Evolutionary conservation across 495 filamentous ascomycete genomes (phyloP), one percentile per base, ranked within the genome.

Genomic region (Trichoderma gamsii): DNA sequence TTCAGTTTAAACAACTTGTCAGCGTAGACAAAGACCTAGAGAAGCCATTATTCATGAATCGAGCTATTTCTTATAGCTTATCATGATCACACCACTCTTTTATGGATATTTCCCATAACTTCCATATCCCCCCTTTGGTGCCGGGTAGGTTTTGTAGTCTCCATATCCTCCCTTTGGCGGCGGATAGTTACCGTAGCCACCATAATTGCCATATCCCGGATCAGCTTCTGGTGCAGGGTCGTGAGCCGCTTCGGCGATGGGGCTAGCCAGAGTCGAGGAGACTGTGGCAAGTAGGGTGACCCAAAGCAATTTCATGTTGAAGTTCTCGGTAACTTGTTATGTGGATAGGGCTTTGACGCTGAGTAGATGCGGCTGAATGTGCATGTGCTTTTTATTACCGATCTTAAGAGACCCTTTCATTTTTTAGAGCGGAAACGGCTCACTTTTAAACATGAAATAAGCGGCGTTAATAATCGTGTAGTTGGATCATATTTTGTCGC

Each of bases 131-230:
- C 56, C 56, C 27, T 29, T 32, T 13, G 56, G 56, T 16, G 23
- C 11, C 13, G 23, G 25, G 25, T 61, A 61, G 8, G 35, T 32
- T 15, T 32, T 32, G 13, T 61, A 61, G 25, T 61, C 56, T 13
- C 56, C 56, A 25, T 61, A 61, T 16, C 56, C 56, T 29, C 56
- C 56, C 25, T 61, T 61, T 32, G 56, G 56, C 25, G 56, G 51
- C n/a, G 51, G 18, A 25, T 68, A 68, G 27, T n/a, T 44, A 43
- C 67, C 67, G 21, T 68, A 68, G 21, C 21, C 32, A 13, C 67
- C 67, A n/a, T 66, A 66, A 21, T 67, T 25, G 25, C 65, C 65
- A 29, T 67, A 67, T 44, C 29, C 25, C 16, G 65, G 46, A 38
- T 67, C 44, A n/a, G 46, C 35, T 27, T 49, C 25, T 27, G 65